A percentile compares a stretch with the other conserved stretches of the same genome.
These are phyloP conservation scores for Colletotrichum sp. DNA, from an alignment of 2,329 filamentous ascomycete species.

Conservation along the genomic window DNA sequence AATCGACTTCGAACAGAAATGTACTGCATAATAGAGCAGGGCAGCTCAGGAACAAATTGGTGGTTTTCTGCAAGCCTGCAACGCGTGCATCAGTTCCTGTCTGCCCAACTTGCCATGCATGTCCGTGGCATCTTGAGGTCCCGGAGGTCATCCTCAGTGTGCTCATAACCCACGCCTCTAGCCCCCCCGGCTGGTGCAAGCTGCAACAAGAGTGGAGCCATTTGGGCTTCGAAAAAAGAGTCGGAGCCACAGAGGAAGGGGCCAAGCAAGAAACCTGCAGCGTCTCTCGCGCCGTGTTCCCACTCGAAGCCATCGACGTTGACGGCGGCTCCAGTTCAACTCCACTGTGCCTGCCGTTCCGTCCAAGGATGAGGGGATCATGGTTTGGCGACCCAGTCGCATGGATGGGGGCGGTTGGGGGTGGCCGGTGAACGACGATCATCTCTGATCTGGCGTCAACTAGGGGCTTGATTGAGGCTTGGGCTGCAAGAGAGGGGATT, in stretches of 20 bases:
- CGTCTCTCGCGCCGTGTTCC: slow-evolving; percentile 1
- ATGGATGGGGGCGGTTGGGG: background rate
- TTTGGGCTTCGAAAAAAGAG: background rate
- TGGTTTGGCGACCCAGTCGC: background rate
- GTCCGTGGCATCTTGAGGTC: background rate
- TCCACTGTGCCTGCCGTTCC: slow-evolving; percentile 4
- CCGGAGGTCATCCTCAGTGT: background rate
- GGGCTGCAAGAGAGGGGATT: background rate
- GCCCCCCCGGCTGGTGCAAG: background rate
- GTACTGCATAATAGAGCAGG: background rate
- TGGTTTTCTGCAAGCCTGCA: background rate
- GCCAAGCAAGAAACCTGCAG: background rate
- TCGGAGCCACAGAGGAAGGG: background rate
- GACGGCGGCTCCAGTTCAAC: slow-evolving; percentile 4
- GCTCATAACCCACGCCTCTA: background rate
- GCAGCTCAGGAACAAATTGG: background rate
- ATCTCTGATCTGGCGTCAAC: background rate
- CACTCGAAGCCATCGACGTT: background rate
- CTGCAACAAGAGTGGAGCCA: background rate
- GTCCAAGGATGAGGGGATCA: background rate
- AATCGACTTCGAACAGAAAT: background rate
- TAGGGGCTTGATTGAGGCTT: background rate
- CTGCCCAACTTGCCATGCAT: background rate
- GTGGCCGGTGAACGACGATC: slow-evolving; percentile 9
- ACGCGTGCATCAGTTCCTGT: background rate